A percentile compares a stretch with the other conserved stretches of the same genome.
Evolutionary conservation across 257 asterid species (phyloP).

Genomic region (Coffea canephora): DNA sequence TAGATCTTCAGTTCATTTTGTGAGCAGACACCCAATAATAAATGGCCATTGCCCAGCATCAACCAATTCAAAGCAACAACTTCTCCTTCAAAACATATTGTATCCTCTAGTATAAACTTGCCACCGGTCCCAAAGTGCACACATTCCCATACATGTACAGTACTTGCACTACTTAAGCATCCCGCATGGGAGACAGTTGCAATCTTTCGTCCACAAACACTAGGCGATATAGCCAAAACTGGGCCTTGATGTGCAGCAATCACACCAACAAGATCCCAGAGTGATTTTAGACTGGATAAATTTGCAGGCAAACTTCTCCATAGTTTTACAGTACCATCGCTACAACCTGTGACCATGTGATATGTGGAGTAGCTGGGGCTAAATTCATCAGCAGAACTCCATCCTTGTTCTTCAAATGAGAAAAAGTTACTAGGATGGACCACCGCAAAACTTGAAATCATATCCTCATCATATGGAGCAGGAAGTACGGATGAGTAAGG

Average conservation of each 20-base stretch:
- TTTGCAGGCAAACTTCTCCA: conserved; percentile 76
- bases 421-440: conserved; percentile 48
- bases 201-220: conserved; percentile 69
- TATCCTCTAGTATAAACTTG: conserved; percentile 71
- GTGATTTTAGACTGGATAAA: conserved; percentile 36
- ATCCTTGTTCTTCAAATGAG: conserved; percentile 40
- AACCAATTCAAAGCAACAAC: conserved; percentile 71
- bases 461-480: conserved; percentile 49
- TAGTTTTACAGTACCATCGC: conserved; percentile 65
- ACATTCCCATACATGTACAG: conserved; percentile 76
- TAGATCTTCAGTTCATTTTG: conserved; percentile 62
- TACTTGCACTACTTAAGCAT: conserved; percentile 32
- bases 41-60: conserved; percentile 70
- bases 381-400: conserved; percentile 33
- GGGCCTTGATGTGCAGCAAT: conserved; percentile 63
- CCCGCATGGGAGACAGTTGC: conserved; percentile 51
- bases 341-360: conserved; percentile 78
- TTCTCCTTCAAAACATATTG: conserved; percentile 58
- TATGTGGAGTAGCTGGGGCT: conserved; percentile 53
- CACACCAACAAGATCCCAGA: conserved; percentile 82
- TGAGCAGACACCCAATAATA: conserved; percentile 75
- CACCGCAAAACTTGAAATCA: conserved; percentile 66
- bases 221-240: conserved; percentile 48
- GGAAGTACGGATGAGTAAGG: conserved; percentile 73
- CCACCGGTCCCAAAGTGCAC: conserved; percentile 58